phyloP scores from a whole-genome alignment of 2,329 filamentous ascomycete species.

The Colletotrichum sp. region DNA sequence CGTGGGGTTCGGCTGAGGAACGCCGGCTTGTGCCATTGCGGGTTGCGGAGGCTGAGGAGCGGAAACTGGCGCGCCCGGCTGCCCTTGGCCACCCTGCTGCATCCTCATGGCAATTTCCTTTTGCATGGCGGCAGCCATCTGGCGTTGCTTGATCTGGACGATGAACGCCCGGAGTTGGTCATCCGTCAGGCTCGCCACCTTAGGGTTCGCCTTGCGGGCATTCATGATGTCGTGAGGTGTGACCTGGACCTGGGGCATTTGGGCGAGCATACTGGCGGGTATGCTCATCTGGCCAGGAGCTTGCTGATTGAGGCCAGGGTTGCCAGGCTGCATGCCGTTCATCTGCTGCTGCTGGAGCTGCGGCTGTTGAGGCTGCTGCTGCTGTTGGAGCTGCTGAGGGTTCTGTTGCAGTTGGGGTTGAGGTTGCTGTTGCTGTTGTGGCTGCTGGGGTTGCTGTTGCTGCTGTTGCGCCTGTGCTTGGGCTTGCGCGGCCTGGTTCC shows the following conservation, averaged over 20 bases:
- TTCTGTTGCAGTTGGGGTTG: slow-evolving; percentile 23
- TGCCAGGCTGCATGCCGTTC: slow-evolving; percentile 16
- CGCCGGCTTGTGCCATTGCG: neutral
- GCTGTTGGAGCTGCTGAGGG: slow-evolving; percentile 22
- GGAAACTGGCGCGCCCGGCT: neutral
- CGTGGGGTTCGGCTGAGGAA: neutral
- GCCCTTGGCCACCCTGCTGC: neutral
- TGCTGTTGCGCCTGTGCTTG: slow-evolving; percentile 27
- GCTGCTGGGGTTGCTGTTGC: slow-evolving; percentile 28
- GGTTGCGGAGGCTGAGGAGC: neutral
- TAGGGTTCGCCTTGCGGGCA: slow-evolving; percentile 27
- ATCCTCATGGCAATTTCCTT: slow-evolving; percentile 19
- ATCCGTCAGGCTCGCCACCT: slow-evolving; percentile 23
- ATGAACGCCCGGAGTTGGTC: slow-evolving; percentile 25
- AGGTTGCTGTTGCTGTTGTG: slow-evolving; percentile 31
- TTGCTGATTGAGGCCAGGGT: neutral
- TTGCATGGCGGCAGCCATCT: slow-evolving; percentile 19
- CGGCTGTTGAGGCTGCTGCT: slow-evolving; percentile 25
- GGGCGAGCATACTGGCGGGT: slow-evolving; percentile 24
- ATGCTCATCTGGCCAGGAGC: slow-evolving; percentile 16
- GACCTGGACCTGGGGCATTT: slow-evolving; percentile 24
- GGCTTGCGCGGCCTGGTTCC: slow-evolving; percentile 4
- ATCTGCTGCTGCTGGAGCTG: slow-evolving; percentile 21
- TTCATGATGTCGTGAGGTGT: slow-evolving; percentile 29
- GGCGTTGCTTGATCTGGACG: slow-evolving; percentile 13